These are phyloP conservation scores for Aspergillus pseudoviridinutans DNA, from an alignment of 2,329 filamentous ascomycete genomes.

Conservation along the genomic window DNA sequence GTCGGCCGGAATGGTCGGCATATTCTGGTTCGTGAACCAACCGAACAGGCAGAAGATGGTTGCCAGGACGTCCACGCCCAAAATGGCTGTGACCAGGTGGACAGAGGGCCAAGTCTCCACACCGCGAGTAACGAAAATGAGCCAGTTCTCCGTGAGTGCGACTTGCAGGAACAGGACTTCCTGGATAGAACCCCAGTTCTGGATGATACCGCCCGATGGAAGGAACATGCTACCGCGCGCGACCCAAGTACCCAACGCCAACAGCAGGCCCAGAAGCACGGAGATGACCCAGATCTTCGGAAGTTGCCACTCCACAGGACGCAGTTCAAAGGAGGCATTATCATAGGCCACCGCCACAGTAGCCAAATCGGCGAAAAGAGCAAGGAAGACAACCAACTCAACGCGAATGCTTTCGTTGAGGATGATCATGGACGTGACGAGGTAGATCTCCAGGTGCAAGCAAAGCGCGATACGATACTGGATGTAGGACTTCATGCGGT, in stretches of 20 bases:
- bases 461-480: constrained; percentile 74
- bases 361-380: constrained; percentile 74
- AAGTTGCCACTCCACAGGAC: constrained; percentile 76
- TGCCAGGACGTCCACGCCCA: constrained; percentile 66
- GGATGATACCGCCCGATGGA: constrained; percentile 65
- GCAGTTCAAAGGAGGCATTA: constrained; percentile 71
- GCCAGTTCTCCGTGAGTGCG: constrained; percentile 90
- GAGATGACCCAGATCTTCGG: constrained; percentile 77
- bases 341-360: constrained; percentile 81
- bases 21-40: constrained; percentile 60
- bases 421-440: constrained; percentile 74
- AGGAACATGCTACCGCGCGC: constrained; percentile 68
- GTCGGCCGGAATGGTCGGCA: constrained; percentile 26
- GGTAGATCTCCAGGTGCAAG: constrained; percentile 70
- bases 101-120: constrained; percentile 69
- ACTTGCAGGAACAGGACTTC: constrained; percentile 85
- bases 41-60: constrained; percentile 74
- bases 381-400: constrained; percentile 74
- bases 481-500: constrained; percentile 74
- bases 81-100: constrained; percentile 67
- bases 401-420: constrained; percentile 72
- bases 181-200: constrained; percentile 71
- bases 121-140: constrained; percentile 91
- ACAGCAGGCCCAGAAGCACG: constrained; percentile 57
- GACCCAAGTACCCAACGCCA: constrained; percentile 70